Evolutionary conservation across 108 stramenopile species (phyloP).

Genomic region (Discostella stelligeroides): DNA sequence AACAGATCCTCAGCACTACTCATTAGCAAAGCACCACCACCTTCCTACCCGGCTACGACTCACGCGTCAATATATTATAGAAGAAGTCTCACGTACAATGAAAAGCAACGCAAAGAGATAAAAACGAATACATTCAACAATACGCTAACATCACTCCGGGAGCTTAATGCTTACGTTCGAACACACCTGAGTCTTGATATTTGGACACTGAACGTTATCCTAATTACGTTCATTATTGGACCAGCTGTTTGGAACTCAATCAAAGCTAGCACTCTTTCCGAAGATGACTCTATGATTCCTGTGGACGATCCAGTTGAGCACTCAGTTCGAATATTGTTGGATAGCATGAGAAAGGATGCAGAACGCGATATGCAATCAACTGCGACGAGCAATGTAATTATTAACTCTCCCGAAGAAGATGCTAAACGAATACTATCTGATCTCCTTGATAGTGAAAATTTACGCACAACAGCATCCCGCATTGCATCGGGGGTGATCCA

Average conservation of each 20-base stretch:
- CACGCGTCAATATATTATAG: background rate
- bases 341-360: slow-evolving; percentile 15
- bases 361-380: slow-evolving; percentile 1
- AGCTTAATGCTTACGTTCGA: slow-evolving; percentile 29
- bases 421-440: slow-evolving; percentile 50
- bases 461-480: slow-evolving; percentile 43
- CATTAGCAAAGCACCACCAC: too few species aligned
- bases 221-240: slow-evolving; percentile 37
- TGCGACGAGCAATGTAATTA: slow-evolving; percentile 14
- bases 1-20: background rate
- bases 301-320: slow-evolving; percentile 52
- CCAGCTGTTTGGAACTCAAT: slow-evolving; percentile 40
- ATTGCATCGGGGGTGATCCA: slow-evolving; percentile 58
- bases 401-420: slow-evolving; percentile 47
- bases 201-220: slow-evolving; percentile 43
- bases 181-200: slow-evolving; percentile 43
- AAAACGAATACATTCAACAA: slow-evolving; percentile 16
- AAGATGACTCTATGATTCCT: slow-evolving; percentile 47
- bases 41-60: too few species aligned
- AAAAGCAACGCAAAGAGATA: slow-evolving; percentile 4
- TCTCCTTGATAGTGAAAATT: slow-evolving; percentile 37
- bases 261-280: slow-evolving; percentile 27
- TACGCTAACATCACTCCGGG: slow-evolving; percentile 23
- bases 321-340: slow-evolving; percentile 50
- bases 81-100: slow-evolving; percentile 10